phyloP scores from a whole-genome alignment of 257 asterid species.

The Rhazya stricta region DNA sequence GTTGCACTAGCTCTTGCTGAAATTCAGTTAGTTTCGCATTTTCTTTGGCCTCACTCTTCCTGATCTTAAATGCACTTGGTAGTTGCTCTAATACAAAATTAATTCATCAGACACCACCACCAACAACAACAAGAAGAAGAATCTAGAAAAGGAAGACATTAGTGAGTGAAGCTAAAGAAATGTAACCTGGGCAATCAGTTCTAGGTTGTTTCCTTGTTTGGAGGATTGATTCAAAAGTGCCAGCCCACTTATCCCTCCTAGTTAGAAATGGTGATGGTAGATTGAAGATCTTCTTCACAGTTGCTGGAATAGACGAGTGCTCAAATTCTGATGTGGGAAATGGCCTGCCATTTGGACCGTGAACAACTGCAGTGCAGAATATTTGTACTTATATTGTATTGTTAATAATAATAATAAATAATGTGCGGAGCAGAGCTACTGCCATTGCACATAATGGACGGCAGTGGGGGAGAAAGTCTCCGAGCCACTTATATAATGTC shows the following conservation, averaged over 20 bases:
- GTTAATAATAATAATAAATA: too few relatives aligned
- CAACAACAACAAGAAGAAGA: too few relatives aligned
- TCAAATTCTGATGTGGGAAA: constrained; percentile 62
- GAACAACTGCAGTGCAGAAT: constrained; percentile 96
- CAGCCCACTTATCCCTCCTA: constrained; percentile 85
- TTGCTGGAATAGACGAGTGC: constrained; percentile 92
- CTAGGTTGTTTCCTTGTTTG: constrained; percentile 50
- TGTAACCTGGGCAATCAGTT: constrained; percentile 78
- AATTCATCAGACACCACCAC: too few relatives aligned
- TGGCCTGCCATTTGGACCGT: constrained; percentile 76
- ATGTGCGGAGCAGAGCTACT: too few relatives aligned
- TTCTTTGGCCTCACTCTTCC: constrained; percentile 60
- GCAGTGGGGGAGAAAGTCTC: too few relatives aligned
- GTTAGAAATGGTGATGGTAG: constrained; percentile 68
- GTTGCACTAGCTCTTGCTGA: constrained; percentile 75
- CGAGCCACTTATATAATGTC: too few relatives aligned
- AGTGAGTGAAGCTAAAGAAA: neutral
- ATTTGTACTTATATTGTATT: too few relatives aligned
- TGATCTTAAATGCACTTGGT: constrained; percentile 55
- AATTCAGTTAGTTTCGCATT: constrained; percentile 67
- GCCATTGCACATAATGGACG: too few relatives aligned
- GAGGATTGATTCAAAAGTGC: constrained; percentile 59
- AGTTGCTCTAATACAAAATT: constrained; percentile 63
- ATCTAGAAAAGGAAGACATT: neutral
- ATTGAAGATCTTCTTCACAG: constrained; percentile 78